Percentiles rank a stretch among this genome's conserved stretches.
Conservation (phyloP, 345 rosid species). For the Populus tremula region DNA sequence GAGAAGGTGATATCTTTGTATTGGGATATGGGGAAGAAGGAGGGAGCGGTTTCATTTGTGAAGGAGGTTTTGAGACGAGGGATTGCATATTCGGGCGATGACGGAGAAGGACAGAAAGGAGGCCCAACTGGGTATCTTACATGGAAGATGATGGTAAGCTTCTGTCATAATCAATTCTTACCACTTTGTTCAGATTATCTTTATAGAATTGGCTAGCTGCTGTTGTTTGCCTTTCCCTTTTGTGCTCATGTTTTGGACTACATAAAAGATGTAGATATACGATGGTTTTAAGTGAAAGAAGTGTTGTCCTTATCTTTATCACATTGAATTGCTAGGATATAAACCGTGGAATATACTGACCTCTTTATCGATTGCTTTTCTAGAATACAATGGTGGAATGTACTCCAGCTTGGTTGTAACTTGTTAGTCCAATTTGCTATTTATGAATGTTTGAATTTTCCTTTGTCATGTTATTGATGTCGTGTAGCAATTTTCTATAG, state of each 20-base stretch:
- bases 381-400: not conserved
- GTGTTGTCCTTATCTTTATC: not conserved
- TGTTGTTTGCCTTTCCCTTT: not conserved
- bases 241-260: not conserved
- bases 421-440: not conserved
- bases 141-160: constrained; percentile 89
- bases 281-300: not conserved
- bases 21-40: constrained; percentile 71
- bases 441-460: not conserved
- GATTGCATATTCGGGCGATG: constrained; percentile 41
- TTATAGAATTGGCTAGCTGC: not conserved
- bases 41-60: constrained; percentile 58
- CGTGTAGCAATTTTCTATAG: not conserved
- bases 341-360: no score
- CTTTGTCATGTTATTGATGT: not conserved
- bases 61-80: constrained; percentile 62
- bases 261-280: not conserved
- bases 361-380: no score
- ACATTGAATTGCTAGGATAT: not conserved
- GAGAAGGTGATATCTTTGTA: constrained; percentile 91
- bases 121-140: constrained; percentile 92
- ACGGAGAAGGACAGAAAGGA: constrained; percentile 59
- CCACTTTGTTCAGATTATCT: not conserved
- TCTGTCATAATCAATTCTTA: not conserved
- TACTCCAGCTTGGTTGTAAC: not conserved